These are phyloP conservation scores for Globisporangium spinosum DNA, from an alignment of 352 stramenopile species.

Conservation along the genomic window DNA sequence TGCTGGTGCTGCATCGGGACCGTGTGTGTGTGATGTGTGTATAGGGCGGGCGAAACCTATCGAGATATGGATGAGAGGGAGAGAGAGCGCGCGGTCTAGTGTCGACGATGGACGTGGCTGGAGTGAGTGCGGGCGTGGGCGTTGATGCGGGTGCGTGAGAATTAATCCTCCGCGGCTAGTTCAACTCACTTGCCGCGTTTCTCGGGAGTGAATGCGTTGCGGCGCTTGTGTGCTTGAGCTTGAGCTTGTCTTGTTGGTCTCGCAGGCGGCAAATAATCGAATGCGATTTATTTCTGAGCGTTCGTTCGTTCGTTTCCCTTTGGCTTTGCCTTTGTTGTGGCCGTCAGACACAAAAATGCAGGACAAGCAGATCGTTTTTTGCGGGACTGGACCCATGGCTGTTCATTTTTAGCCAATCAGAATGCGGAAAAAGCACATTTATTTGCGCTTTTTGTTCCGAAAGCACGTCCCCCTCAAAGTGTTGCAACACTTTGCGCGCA, in stretches of 20 bases:
- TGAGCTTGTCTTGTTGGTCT: neutral
- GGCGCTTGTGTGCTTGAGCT: neutral
- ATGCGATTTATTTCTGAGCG: neutral
- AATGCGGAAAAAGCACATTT: neutral
- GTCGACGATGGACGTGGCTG: neutral
- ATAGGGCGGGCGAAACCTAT: no score
- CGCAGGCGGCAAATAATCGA: constrained; percentile 9
- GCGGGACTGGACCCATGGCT: neutral
- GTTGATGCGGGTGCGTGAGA: neutral
- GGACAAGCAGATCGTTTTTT: neutral
- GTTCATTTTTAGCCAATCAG: neutral
- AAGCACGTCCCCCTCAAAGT: neutral
- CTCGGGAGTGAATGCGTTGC: neutral
- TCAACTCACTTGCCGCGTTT: neutral
- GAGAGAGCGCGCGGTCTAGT: no score
- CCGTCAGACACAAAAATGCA: constrained; percentile 1
- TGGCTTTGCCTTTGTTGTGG: neutral
- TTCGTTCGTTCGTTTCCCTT: neutral
- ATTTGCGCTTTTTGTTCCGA: neutral
- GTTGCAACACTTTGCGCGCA: neutral
- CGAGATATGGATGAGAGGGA: no score
- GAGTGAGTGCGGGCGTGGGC: no score
- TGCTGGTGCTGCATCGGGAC: constrained; percentile 1
- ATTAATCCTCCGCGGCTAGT: neutral
- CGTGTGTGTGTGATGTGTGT: no score